Conservation (phyloP, 257 asterid species). For the Ophiorrhiza pumila region DNA sequence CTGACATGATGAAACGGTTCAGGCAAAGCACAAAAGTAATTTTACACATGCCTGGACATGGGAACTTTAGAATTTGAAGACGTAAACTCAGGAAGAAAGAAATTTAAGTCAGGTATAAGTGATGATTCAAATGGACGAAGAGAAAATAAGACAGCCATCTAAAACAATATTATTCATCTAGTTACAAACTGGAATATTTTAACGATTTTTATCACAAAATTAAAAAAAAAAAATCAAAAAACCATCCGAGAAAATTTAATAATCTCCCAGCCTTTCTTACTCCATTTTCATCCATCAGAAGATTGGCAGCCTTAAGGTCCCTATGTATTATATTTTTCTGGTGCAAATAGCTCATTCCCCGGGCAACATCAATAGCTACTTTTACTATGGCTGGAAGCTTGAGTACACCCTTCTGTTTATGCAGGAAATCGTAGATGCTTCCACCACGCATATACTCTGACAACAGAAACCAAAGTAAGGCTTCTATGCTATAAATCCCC, state of each 20-base stretch:
- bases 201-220: neutral
- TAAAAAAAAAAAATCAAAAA: neutral
- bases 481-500: neutral
- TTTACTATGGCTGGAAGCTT: constrained; percentile 61
- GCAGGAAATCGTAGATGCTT: constrained; percentile 79
- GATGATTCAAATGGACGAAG: neutral
- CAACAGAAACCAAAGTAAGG: constrained; percentile 3
- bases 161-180: neutral
- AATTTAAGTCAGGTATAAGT: neutral
- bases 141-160: neutral
- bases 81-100: neutral
- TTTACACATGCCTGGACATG: neutral
- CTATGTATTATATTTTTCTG: constrained; percentile 73
- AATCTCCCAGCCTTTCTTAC: constrained; percentile 35
- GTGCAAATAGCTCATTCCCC: constrained; percentile 93
- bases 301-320: constrained; percentile 89
- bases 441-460: constrained; percentile 89
- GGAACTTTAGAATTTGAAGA: neutral
- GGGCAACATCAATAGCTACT: constrained; percentile 73
- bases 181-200: neutral
- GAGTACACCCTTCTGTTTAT: constrained; percentile 55
- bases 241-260: neutral
- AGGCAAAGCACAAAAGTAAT: neutral
- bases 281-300: constrained; percentile 72
- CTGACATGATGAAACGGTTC: neutral